These are phyloP conservation scores for Fusarium sambucinum DNA, from an alignment of 2,329 filamentous ascomycete species.

Conservation along the genomic window DNA sequence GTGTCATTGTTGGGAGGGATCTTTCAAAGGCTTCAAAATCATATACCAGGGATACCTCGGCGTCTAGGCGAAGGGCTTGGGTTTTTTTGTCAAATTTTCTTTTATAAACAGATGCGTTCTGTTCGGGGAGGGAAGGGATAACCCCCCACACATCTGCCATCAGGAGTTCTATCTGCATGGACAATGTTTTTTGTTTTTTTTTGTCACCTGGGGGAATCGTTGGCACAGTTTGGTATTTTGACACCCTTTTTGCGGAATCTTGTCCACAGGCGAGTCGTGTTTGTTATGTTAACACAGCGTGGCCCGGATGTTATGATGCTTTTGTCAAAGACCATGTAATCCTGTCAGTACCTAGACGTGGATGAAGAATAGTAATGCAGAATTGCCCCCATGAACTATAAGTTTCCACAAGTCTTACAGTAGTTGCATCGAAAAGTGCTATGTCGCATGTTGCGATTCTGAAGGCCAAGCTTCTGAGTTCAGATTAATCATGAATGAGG, in stretches of 20 bases:
- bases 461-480: conserved; percentile 25
- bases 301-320: background rate
- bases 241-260: conserved; percentile 17
- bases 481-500: conserved; percentile 28
- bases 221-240: conserved; percentile 14
- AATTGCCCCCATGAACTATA: background rate
- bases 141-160: conserved; percentile 30
- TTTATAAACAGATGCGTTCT: conserved; percentile 31
- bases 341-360: background rate
- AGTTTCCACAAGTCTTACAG: conserved; percentile 2
- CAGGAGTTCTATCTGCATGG: conserved; percentile 37
- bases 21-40: conserved; percentile 40
- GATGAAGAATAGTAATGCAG: background rate
- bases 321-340: background rate
- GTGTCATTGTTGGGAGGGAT: conserved; percentile 29
- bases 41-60: conserved; percentile 50
- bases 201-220: conserved; percentile 19
- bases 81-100: conserved; percentile 6
- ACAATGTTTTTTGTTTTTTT: conserved; percentile 23
- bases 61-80: conserved; percentile 43
- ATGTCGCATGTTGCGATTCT: background rate
- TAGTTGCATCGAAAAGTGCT: background rate
- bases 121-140: conserved; percentile 22
- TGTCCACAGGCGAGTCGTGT: background rate
- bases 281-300: background rate